Evolutionary conservation across 345 rosid genomes (phyloP).

Genomic region (Citrus medica): DNA sequence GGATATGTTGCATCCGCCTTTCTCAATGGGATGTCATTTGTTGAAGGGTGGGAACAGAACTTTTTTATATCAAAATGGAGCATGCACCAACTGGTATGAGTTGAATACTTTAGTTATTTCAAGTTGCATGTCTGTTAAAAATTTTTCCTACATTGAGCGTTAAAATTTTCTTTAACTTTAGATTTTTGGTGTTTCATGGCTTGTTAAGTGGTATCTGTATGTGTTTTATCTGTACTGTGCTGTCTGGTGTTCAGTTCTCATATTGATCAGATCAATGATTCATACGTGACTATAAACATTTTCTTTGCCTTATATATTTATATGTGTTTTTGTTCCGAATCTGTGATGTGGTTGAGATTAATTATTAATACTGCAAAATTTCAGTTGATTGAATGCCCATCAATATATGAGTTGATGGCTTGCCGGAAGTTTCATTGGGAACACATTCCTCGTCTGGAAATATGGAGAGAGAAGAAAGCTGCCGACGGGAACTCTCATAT

Average conservation of each 20-base stretch:
- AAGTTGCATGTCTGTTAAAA: neutral
- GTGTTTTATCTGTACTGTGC: neutral
- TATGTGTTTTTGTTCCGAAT: neutral
- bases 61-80: conserved; percentile 97
- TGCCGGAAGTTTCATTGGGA: conserved; percentile 45
- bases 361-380: conserved; percentile 2
- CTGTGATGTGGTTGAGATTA: neutral
- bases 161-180: neutral
- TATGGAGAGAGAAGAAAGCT: conserved; percentile 47
- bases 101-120: conserved; percentile 6
- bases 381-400: conserved; percentile 70
- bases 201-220: neutral
- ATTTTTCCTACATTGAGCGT: neutral
- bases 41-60: conserved; percentile 96
- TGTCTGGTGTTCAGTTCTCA: neutral
- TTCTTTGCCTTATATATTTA: neutral
- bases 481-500: conserved; percentile 36
- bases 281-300: too few species aligned
- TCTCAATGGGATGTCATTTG: conserved; percentile 96
- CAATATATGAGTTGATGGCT: conserved; percentile 57
- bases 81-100: conserved; percentile 92
- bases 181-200: too few species aligned
- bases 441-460: conserved; percentile 44
- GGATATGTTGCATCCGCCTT: conserved; percentile 77
- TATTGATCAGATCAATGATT: neutral